A percentile compares a stretch with the other conserved stretches of the same genome.
Evolutionary conservation across 345 rosid genomes (phyloP).

Genomic region (Brassica cretica): DNA sequence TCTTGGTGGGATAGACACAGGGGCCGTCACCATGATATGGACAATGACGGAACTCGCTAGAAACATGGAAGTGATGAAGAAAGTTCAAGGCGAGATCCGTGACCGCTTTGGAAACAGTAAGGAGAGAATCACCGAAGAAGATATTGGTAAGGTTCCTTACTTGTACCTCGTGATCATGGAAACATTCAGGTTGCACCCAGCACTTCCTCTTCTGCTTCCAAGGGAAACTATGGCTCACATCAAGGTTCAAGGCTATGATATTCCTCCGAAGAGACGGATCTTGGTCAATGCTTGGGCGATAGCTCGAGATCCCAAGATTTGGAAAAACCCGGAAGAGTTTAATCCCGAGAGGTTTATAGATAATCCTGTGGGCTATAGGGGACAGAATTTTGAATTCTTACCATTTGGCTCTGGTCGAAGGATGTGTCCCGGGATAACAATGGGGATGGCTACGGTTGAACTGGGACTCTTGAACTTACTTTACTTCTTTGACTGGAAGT

Average conservation of each 20-base stretch:
- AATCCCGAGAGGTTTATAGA: constrained; percentile 48
- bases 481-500: constrained; percentile 44
- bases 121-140: constrained; percentile 36
- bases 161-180: constrained; percentile 48
- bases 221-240: neutral
- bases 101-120: constrained; percentile 24
- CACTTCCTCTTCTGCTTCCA: neutral
- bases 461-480: constrained; percentile 20
- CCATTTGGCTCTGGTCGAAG: constrained; percentile 62
- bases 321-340: constrained; percentile 52
- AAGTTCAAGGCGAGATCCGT: constrained; percentile 43
- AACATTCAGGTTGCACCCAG: neutral
- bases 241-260: neutral
- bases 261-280: constrained; percentile 38
- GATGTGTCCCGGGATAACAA: constrained; percentile 50
- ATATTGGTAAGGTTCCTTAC: constrained; percentile 41
- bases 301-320: constrained; percentile 43
- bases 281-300: constrained; percentile 50
- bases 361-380: constrained; percentile 43
- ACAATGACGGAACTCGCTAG: constrained; percentile 27
- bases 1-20: neutral
- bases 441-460: constrained; percentile 41
- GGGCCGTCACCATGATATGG: neutral
- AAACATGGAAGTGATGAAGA: constrained; percentile 39
- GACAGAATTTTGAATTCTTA: constrained; percentile 48